Evolutionary conservation across 306 rosid genomes (phyloP), one percentile per base, ranked within the genome.

Genomic region (Trichosanthes cucumerina): DNA sequence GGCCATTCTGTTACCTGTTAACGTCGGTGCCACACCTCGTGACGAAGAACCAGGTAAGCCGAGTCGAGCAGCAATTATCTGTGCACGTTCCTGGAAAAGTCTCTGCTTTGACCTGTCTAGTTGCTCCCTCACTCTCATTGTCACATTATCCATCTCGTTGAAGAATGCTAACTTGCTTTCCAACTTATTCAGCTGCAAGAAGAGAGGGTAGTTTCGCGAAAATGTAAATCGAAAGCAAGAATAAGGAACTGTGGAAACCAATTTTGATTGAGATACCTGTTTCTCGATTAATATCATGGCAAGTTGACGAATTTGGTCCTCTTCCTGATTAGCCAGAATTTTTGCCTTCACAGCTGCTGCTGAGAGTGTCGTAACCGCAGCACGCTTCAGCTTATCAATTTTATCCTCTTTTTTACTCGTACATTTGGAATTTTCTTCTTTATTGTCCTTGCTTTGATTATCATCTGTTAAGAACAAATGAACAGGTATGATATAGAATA

Each of bases 281-380:
- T 91, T 93, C 76, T 93, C 98, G 76, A 90, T 86, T 89, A 93
- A 86, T 46, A 83, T 75, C 41, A 90, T 83, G 43, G 96, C 82
- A 76, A 91, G 97, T 80, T 85, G 87, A 49, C 84, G 92, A 79
- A 91, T 93, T 84, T 88, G 90, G 68, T 93, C 93, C 85, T 93
- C 97, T 88, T 93, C 97, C 82, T 90, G 89, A 77, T 90, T 82
- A 76, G 97, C 98, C 70, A 93, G 89, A 83, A 91, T 75, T 86
- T 86, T 91, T 81, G 97, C 97, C 88, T 93, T 93, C 31, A 89
- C 97, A 54, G 97, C 90, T 38, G 97, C 96, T 12, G 96, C 98
- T 44, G 97, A 86, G 73, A 93, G 82, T 66, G 96, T 88, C 46
- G 96, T 85, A 77, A 89, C 88, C 33, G 98, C 98, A 74, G 98